A percentile compares a stretch with the other conserved stretches of the same genome.
phyloP scores from a whole-genome alignment of 2,329 filamentous ascomycete species.

The Microcyclosporella mali region DNA sequence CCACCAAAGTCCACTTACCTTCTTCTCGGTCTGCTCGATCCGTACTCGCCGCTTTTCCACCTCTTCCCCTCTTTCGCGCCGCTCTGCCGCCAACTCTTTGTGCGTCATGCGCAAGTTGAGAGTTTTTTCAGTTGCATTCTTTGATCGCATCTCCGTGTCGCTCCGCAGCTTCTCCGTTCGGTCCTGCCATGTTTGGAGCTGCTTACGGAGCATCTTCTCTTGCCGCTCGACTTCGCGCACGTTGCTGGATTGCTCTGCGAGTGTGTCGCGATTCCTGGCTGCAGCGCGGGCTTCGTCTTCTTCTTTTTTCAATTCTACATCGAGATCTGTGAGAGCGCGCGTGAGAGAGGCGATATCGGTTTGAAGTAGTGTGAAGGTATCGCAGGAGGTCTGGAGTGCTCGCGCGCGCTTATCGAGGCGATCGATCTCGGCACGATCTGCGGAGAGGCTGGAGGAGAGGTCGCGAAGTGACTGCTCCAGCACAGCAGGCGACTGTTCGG shows the following conservation, averaged over 20 bases:
- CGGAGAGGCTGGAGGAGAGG: conserved; percentile 67
- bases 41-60: conserved; percentile 88
- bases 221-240: conserved; percentile 87
- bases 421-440: conserved; percentile 81
- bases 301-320: conserved; percentile 77
- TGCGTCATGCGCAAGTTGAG: conserved; percentile 79
- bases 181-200: conserved; percentile 78
- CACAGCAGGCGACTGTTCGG: conserved; percentile 76
- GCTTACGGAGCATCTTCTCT: conserved; percentile 74
- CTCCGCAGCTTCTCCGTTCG: conserved; percentile 77
- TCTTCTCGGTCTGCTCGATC: conserved; percentile 98
- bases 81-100: conserved; percentile 73
- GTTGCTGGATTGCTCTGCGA: conserved; percentile 81
- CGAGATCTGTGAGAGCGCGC: conserved; percentile 82
- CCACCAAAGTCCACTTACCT: conserved; percentile 53
- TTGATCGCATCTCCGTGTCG: conserved; percentile 73
- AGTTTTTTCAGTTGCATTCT: conserved; percentile 79
- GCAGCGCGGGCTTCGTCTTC: conserved; percentile 83
- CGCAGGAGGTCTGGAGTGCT: conserved; percentile 82
- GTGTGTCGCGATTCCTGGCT: conserved; percentile 73
- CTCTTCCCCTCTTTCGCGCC: conserved; percentile 78
- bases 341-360: conserved; percentile 83
- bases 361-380: conserved; percentile 79
- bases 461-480: conserved; percentile 78
- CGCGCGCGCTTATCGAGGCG: conserved; percentile 78